phyloP scores from a whole-genome alignment of 352 stramenopile species.

The Phytophthora sansomeana region DNA sequence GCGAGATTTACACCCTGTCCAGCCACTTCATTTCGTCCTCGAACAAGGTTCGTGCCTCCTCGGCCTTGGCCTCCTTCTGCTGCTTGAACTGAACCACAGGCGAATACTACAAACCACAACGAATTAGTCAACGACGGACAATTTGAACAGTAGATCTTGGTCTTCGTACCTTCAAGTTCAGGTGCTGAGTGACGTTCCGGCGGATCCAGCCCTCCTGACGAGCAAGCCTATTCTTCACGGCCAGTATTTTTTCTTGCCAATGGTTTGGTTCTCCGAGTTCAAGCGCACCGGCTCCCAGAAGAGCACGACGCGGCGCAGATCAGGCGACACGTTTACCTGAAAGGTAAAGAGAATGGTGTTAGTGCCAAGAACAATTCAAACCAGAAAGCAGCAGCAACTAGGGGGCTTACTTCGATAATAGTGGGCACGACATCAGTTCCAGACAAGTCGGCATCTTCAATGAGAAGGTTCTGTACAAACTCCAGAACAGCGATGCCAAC shows the following conservation, averaged over 20 bases:
- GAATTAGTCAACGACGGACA: background rate
- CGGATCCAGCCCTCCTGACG: constrained; percentile 75
- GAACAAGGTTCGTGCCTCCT: constrained; percentile 67
- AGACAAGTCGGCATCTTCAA: constrained; percentile 69
- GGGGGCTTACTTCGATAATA: constrained; percentile 64
- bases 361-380: background rate
- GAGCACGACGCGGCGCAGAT: constrained; percentile 71
- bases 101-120: constrained; percentile 58
- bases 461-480: constrained; percentile 75
- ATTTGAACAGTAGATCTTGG: background rate
- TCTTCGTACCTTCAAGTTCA: constrained; percentile 79
- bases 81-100: constrained; percentile 84
- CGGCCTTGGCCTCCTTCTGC: constrained; percentile 67
- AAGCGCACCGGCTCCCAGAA: constrained; percentile 77
- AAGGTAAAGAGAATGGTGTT: constrained; percentile 1
- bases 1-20: constrained; percentile 43
- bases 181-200: constrained; percentile 70
- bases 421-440: constrained; percentile 70
- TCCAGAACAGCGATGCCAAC: constrained; percentile 70
- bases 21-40: constrained; percentile 86
- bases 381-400: background rate
- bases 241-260: constrained; percentile 81
- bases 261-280: constrained; percentile 75
- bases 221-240: constrained; percentile 68
- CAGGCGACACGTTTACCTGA: constrained; percentile 75